Evolutionary conservation across 2,329 filamentous ascomycete genomes (phyloP), one percentile per base, ranked within the genome.

Genomic region (Xylaria hypoxylon): DNA sequence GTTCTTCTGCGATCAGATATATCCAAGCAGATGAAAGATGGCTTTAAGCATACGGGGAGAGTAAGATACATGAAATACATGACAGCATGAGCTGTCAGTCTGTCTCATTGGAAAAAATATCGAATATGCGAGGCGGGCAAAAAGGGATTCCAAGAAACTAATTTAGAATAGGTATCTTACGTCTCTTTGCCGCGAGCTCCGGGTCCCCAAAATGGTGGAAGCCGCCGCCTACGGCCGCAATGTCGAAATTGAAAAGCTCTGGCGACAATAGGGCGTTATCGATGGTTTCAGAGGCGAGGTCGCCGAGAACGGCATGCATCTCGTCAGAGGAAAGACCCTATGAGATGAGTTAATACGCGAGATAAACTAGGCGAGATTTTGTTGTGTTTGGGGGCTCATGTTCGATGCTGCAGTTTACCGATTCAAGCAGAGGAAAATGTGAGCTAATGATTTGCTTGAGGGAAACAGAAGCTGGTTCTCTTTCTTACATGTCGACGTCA

Each of bases 151-250:
- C 0, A 17, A 47, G 17, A 13, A 5, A 3, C 5, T 1, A 0
- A 6, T 2, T 2, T 35, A 7, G 19, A 3, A 56, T 17, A 22
- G 19, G 15, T 15, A 7, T 24, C 68, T 70, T 15, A 70, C 68
- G 51, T 59, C 68, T 59, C 61, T 68, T 70, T 1, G 67, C 66
- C 22, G 66, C 66, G 15, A 89, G 79, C 1, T 80, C 81, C 3
- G 90, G 87, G 72, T 93, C 83, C 67, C 87, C 85, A 62, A 92
- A 90, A 76, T 92, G 90, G 77, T 91, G 89, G 69, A 90, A 85
- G 1, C 87, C 89, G 48, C 88, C 78, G 38, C 88, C 88, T 19
- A 92, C 85, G 47, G 84, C 85, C 5, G 86, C 86, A 40, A 91
- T 74, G 76, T 95, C 91, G 74, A 95, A 93, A 74, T 87, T 82